A percentile compares a stretch with the other conserved stretches of the same genome.
Conservation (phyloP, 176 grass and related monocot genomes). For the Thinopyrum elongatum region DNA sequence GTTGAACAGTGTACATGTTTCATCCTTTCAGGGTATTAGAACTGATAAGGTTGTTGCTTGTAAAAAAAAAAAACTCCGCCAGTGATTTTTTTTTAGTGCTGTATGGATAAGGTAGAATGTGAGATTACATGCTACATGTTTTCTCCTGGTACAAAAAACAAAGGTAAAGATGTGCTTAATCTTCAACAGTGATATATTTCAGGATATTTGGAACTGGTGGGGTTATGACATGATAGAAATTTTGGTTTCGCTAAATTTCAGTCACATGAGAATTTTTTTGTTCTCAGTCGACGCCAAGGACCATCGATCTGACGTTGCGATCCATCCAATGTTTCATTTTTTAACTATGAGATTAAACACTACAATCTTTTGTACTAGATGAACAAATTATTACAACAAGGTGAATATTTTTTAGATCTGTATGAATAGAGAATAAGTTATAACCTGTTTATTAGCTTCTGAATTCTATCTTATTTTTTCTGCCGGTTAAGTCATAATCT, state of each 20-base stretch:
- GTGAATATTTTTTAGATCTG: background rate
- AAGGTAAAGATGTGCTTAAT: background rate
- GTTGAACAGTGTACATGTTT: background rate
- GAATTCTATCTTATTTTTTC: background rate
- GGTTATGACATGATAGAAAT: background rate
- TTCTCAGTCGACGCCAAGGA: background rate
- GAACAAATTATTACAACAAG: background rate
- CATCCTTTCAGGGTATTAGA: background rate
- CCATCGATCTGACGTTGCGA: background rate
- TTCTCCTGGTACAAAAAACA: background rate
- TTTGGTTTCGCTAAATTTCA: background rate
- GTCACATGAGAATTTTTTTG: background rate
- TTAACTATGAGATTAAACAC: background rate
- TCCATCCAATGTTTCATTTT: background rate
- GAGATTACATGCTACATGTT: background rate
- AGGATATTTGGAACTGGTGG: background rate
- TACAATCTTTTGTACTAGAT: background rate
- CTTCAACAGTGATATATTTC: background rate
- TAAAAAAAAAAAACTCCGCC: background rate
- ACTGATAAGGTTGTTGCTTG: background rate
- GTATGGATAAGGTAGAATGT: background rate
- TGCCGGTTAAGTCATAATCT: background rate
- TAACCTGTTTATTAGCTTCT: background rate
- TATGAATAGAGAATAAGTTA: background rate
- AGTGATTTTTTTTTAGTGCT: background rate